phyloP scores from a whole-genome alignment of 257 asterid species.

The Solanum chmielewskii region DNA sequence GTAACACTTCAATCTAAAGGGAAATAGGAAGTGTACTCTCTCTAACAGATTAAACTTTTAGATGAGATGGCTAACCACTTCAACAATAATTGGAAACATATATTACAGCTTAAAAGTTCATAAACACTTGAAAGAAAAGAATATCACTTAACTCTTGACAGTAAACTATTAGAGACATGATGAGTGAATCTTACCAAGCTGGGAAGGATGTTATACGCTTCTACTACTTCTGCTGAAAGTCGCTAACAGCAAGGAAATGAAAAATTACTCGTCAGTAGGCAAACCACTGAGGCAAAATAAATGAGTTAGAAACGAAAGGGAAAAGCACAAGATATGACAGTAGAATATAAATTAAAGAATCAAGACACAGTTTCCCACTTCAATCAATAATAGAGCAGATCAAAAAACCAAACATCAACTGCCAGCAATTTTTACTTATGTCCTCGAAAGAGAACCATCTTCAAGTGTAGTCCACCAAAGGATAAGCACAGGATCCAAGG shows the following conservation, averaged over 20 bases:
- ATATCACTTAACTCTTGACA: neutral
- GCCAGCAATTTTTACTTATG: neutral
- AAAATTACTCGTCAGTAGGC: neutral
- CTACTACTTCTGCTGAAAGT: constrained; percentile 62
- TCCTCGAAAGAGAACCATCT: neutral
- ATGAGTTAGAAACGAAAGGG: neutral
- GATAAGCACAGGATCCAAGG: neutral
- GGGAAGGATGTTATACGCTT: constrained; percentile 82
- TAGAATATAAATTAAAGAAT: neutral
- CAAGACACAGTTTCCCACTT: neutral
- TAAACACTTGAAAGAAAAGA: neutral
- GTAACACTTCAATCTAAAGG: neutral
- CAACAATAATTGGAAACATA: neutral
- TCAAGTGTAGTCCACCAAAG: neutral
- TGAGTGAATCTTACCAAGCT: constrained; percentile 46
- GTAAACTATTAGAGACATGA: neutral
- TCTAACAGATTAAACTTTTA: neutral
- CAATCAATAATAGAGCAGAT: neutral
- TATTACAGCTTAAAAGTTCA: neutral
- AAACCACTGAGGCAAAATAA: neutral
- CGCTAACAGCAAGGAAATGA: constrained; percentile 22
- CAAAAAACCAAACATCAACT: neutral
- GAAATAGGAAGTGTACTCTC: neutral
- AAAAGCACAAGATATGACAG: neutral
- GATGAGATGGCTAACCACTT: neutral